Evolutionary conservation across 2,329 filamentous ascomycete species (phyloP).

Genomic region (Fusarium verticillioides): DNA sequence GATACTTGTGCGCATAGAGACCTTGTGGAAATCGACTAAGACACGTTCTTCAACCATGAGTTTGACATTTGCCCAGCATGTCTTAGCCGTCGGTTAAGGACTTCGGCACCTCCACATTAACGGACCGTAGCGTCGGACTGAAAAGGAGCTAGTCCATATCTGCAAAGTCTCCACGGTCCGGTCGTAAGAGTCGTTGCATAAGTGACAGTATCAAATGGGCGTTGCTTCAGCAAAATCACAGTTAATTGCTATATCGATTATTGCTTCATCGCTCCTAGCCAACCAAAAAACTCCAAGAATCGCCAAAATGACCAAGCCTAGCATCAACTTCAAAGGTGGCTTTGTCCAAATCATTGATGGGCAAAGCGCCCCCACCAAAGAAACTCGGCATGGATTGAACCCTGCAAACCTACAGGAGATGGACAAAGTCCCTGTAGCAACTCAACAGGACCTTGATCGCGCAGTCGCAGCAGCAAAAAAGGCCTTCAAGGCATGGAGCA

Average conservation of each 20-base stretch:
- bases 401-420: conserved; percentile 47
- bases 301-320: background rate
- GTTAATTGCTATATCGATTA: too few species aligned
- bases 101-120: background rate
- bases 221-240: background rate
- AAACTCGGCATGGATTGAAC: conserved; percentile 40
- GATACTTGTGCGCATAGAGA: too few species aligned
- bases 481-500: conserved; percentile 44
- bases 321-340: conserved; percentile 18
- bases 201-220: background rate
- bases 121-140: background rate
- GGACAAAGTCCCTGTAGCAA: conserved; percentile 41
- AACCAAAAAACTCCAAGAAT: background rate
- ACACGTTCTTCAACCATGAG: too few species aligned
- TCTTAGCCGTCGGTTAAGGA: background rate
- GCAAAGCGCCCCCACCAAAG: conserved; percentile 22
- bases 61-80: too few species aligned
- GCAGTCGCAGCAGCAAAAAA: conserved; percentile 38
- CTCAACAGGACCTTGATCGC: conserved; percentile 36
- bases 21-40: background rate
- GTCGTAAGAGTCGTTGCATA: background rate
- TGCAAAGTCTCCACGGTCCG: background rate
- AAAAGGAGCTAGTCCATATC: background rate
- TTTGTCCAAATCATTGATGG: conserved; percentile 41
- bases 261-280: background rate